Evolutionary conservation across 2,329 filamentous ascomycete genomes (phyloP).

Genomic region (Colletotrichum sp.): DNA sequence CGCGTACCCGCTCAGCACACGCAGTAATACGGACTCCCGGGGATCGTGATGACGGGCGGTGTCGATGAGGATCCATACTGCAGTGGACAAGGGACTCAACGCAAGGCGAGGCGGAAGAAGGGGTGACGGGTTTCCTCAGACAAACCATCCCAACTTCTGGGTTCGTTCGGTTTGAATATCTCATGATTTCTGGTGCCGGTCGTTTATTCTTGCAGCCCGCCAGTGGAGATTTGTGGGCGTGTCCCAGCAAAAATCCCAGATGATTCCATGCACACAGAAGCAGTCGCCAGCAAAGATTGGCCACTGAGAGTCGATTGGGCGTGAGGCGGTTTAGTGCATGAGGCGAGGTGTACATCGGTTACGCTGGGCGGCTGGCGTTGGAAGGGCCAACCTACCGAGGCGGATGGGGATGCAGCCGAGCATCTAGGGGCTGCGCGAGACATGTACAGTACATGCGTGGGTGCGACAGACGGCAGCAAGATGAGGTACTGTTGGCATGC

Average conservation of each 20-base stretch:
- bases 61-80: not conserved
- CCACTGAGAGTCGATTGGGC: not conserved
- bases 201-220: not conserved
- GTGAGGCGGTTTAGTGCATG: slow-evolving; percentile 4
- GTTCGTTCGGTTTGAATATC: not conserved
- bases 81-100: not conserved
- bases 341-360: not conserved
- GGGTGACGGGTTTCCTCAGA: not conserved
- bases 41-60: not conserved
- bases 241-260: not conserved
- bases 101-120: not conserved
- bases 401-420: not conserved
- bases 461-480: not conserved
- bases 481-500: not conserved
- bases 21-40: not conserved
- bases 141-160: not conserved
- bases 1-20: not conserved
- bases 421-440: not conserved
- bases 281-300: not conserved
- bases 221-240: not conserved
- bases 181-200: not conserved
- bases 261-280: not conserved
- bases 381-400: not conserved
- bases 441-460: not conserved
- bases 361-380: not conserved